Evolutionary conservation across 2,329 filamentous ascomycete genomes (phyloP).

Genomic region (Fusarium heterosporum): DNA sequence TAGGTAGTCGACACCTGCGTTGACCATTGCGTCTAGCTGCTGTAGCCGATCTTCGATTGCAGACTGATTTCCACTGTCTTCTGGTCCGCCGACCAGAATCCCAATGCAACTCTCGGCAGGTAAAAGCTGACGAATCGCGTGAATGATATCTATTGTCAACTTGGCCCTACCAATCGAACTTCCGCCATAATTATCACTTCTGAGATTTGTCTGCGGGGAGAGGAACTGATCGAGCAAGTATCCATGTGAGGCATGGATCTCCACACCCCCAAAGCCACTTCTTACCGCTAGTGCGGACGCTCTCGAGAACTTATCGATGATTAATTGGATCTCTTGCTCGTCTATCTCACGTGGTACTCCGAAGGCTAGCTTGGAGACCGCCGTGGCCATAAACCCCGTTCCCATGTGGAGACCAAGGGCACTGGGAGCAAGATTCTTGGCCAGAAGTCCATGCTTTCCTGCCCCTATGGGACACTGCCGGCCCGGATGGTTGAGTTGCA

Average conservation of each 20-base stretch:
- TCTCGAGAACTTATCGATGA: background rate
- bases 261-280: background rate
- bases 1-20: background rate
- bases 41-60: background rate
- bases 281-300: background rate
- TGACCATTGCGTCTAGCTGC: background rate
- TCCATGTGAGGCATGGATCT: constrained; percentile 1
- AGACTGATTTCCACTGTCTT: background rate
- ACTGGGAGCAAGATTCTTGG: background rate
- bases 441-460: background rate
- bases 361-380: background rate
- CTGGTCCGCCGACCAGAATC: background rate
- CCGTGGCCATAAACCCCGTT: background rate
- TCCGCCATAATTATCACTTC: background rate
- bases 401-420: background rate
- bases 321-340: background rate
- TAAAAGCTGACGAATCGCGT: background rate
- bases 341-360: background rate
- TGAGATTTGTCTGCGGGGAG: background rate
- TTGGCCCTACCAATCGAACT: background rate
- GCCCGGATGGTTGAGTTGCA: constrained; percentile 1
- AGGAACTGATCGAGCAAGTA: constrained; percentile 1
- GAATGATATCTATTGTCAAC: background rate
- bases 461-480: constrained; percentile 2
- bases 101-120: background rate